Evolutionary conservation across 2,329 filamentous ascomycete species (phyloP).

Genomic region (Monosporascus sp.): DNA sequence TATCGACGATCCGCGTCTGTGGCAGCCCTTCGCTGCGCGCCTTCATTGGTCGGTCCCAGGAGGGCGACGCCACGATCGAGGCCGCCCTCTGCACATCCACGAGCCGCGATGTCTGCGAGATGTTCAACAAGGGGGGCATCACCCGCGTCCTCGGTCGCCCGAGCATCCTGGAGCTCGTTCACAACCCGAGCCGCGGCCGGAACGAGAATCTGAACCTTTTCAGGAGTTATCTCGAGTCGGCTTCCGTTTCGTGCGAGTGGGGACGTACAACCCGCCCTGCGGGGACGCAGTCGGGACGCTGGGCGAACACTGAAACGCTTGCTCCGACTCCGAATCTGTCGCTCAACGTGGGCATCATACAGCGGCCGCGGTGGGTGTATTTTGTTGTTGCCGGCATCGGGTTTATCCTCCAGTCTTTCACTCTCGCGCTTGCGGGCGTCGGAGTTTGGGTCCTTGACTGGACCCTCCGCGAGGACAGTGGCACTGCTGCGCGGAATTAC

Average conservation of each 20-base stretch:
- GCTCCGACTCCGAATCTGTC: background rate
- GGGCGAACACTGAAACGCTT: background rate
- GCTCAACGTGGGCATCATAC: constrained; percentile 4
- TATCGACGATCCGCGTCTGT: constrained; percentile 20
- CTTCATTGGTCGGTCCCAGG: constrained; percentile 32
- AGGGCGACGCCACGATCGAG: constrained; percentile 27
- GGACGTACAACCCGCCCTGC: background rate
- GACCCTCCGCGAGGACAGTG: constrained; percentile 1
- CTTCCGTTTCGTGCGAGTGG: background rate
- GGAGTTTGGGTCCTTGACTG: constrained; percentile 9
- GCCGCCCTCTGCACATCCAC: constrained; percentile 35
- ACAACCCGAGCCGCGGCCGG: background rate
- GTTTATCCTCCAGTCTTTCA: constrained; percentile 7
- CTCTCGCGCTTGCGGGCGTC: constrained; percentile 12
- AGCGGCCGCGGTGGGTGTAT: constrained; percentile 4
- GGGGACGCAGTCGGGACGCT: background rate
- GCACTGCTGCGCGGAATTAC: constrained; percentile 3
- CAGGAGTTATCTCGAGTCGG: background rate
- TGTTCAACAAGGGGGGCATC: constrained; percentile 28
- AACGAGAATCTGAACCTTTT: background rate
- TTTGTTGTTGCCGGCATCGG: constrained; percentile 5
- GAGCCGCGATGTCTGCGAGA: constrained; percentile 30
- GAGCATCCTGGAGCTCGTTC: constrained; percentile 25
- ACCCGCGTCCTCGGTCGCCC: constrained; percentile 27
- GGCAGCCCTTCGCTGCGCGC: constrained; percentile 25